A percentile compares a stretch with the other conserved stretches of the same genome.
Conservation (phyloP, 306 rosid species). For the Ceratonia siliqua region DNA sequence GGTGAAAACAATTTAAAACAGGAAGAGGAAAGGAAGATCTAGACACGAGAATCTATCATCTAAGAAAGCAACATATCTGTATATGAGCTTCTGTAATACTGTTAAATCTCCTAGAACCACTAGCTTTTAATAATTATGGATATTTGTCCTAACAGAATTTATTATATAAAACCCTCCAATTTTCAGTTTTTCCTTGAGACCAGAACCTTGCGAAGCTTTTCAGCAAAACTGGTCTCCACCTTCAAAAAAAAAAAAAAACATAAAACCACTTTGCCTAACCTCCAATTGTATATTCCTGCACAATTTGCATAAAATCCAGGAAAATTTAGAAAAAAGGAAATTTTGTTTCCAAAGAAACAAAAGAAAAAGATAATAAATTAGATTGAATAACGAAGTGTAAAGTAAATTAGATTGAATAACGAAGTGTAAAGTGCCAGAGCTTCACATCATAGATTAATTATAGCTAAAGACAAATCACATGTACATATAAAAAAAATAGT, state of each 20-base stretch:
- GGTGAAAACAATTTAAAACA: background rate
- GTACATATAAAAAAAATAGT: background rate
- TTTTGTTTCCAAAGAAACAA: background rate
- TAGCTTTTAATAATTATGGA: background rate
- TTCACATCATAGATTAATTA: constrained; percentile 2
- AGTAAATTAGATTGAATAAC: background rate
- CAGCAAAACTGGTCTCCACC: background rate
- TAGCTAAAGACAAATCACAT: constrained; percentile 12
- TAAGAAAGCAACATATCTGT: constrained; percentile 9
- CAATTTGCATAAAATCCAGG: background rate
- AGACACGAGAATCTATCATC: background rate
- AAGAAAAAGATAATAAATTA: background rate
- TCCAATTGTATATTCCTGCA: constrained; percentile 11
- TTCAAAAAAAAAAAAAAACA: constrained; percentile 1
- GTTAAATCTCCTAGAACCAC: background rate
- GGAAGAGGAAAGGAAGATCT: constrained; percentile 5
- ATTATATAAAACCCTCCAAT: constrained; percentile 3
- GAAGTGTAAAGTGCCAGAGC: constrained; percentile 16
- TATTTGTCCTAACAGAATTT: background rate
- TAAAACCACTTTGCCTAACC: background rate
- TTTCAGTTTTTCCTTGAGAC: constrained; percentile 2
- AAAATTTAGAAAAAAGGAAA: background rate
- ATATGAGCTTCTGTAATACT: background rate
- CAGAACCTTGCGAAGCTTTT: background rate
- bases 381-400: background rate